Evolutionary conservation across 192 early-diverging fungal genomes (phyloP).

Genomic region (Rhizophagus clarus): DNA sequence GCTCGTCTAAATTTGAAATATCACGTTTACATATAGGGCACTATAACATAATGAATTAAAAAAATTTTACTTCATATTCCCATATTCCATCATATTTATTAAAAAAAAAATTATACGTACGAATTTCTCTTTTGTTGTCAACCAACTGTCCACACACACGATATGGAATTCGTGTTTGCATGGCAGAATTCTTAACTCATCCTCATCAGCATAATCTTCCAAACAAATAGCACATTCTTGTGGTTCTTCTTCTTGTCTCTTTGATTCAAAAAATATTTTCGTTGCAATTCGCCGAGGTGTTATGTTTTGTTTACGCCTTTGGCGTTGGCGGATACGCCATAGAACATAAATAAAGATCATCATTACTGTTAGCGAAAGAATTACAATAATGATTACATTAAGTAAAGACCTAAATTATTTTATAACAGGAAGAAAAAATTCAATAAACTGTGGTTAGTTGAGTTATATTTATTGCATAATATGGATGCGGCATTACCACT

Average conservation of each 20-base stretch:
- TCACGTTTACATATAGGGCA: conserved; percentile 51
- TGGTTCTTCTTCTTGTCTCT: conserved; percentile 73
- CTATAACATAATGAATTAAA: conserved; percentile 35
- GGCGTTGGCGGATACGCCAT: conserved; percentile 73
- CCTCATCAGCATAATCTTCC: conserved; percentile 84
- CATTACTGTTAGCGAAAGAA: conserved; percentile 81
- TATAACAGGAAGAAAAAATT: not conserved
- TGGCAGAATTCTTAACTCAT: conserved; percentile 76
- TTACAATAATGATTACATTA: conserved; percentile 80
- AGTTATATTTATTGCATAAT: conserved; percentile 24
- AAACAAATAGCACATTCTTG: conserved; percentile 91
- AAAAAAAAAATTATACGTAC: conserved; percentile 63
- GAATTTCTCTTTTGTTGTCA: conserved; percentile 83
- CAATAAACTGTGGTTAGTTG: not conserved
- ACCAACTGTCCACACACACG: conserved; percentile 90
- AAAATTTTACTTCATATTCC: conserved; percentile 12
- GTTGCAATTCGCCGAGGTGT: conserved; percentile 74
- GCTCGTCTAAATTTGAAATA: too few relatives aligned
- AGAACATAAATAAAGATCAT: conserved; percentile 73
- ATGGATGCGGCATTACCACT: conserved; percentile 38
- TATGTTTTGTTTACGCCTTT: conserved; percentile 70
- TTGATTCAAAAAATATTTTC: conserved; percentile 65
- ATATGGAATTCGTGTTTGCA: conserved; percentile 91
- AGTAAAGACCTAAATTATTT: conserved; percentile 60
- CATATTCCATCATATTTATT: not conserved